Base-by-base conservation (phyloP, 1,139 yeast genomes). In the Pneumocystis canis region DNA sequence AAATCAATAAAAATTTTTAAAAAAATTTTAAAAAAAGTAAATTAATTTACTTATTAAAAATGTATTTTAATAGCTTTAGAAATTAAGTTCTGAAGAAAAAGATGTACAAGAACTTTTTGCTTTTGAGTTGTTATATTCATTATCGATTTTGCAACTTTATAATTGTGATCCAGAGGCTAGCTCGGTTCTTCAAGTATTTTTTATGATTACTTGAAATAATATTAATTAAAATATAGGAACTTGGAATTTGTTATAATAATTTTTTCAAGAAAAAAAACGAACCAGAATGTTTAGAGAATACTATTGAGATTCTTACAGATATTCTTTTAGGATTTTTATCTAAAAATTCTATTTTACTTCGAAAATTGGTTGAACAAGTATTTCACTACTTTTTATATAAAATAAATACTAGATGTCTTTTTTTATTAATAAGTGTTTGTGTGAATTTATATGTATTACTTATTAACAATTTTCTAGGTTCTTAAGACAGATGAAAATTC, bases 111-210 rank as follows among this genome's bases (percentile, higher is more conserved):
- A 78, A 62, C 69, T 79, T 6, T 70, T 74, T 59, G 83, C 80
- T n/a, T 85, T 87, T 70, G 95, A 89, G 71, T 76, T 88, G 59
- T 76, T 92, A 61, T 82, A 87, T 65, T 85, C 96, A 0, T 82
- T 88, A 80, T 86, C 86, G 2, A 74, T 89, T 59, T 73, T 92
- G 33, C 96, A 89, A 71, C 78, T 90, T 58, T 89, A 84, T 70
- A 77, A 84, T 66, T 95, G 92, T 25, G 83, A 81, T 63, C 71
- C 78, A 2, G 97, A 90, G 66, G 85, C 96, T 0, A 82, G 86
- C 3, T 78, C 83, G 39, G 84, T 89, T 30, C 77, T 89, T 58
- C 84, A 83, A 54, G 98, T 57, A 57, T 57, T 39, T 57, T 20
- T 25, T 39, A 20, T 30, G 20, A 35, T 28, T 47, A 11, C 7